Evolutionary conservation across 139 green algal genomes (phyloP).

Genomic region (Bryopsis sp.): DNA sequence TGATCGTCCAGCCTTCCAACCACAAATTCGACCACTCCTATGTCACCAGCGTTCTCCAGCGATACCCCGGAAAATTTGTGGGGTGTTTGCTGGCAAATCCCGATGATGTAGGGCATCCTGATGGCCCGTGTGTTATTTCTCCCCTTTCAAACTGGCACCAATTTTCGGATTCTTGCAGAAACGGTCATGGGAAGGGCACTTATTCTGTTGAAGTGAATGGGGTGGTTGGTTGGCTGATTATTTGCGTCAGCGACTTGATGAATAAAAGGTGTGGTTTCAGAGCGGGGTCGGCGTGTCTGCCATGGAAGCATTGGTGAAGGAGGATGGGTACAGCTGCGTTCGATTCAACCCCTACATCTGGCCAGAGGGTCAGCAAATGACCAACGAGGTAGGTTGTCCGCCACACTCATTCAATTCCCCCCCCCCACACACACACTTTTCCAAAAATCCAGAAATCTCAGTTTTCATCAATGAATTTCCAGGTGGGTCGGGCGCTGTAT

Average conservation of each 20-base stretch:
- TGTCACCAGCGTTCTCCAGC: slow-evolving; percentile 28
- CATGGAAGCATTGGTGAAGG: slow-evolving; percentile 23
- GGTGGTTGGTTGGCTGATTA: too few species aligned
- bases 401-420: too few species aligned
- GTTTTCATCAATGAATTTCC: too few species aligned
- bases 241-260: too few species aligned
- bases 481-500: slow-evolving; percentile 45
- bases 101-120: too few species aligned
- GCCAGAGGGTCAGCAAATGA: slow-evolving; percentile 50
- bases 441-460: too few species aligned
- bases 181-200: neutral
- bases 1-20: slow-evolving; percentile 58
- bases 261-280: slow-evolving; percentile 11
- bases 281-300: slow-evolving; percentile 19
- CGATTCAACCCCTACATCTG: slow-evolving; percentile 68
- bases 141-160: too few species aligned
- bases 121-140: too few species aligned
- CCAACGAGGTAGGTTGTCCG: slow-evolving; percentile 48
- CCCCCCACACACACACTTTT: too few species aligned
- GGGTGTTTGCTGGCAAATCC: slow-evolving; percentile 53
- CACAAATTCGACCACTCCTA: slow-evolving; percentile 60
- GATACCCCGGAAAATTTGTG: slow-evolving; percentile 41
- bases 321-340: slow-evolving; percentile 30
- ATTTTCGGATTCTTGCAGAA: neutral
- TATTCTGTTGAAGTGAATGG: too few species aligned